phyloP scores from a whole-genome alignment of 2,329 filamentous ascomycete species.

The Colletotrichum sp. region DNA sequence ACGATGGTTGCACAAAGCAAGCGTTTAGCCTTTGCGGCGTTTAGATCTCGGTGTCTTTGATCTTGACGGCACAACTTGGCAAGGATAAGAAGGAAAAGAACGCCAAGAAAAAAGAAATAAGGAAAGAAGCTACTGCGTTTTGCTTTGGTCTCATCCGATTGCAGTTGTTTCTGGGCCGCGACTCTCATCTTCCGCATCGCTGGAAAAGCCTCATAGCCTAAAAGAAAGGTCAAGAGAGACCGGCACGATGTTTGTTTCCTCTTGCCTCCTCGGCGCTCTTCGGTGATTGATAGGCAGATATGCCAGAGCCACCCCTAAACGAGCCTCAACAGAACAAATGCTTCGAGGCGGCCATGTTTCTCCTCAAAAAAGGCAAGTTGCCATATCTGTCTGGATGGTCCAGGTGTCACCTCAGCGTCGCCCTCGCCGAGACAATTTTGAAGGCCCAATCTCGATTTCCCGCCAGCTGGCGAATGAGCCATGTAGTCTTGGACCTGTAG shows the following conservation, averaged over 20 bases:
- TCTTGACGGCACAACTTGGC: neutral
- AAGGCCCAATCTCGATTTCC: neutral
- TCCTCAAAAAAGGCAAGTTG: neutral
- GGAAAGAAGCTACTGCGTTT: neutral
- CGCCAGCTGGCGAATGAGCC: neutral
- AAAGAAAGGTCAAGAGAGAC: neutral
- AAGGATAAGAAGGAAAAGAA: neutral
- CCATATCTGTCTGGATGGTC: neutral
- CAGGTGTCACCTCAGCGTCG: neutral
- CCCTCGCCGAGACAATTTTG: neutral
- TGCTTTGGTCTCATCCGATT: neutral
- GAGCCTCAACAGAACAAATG: neutral
- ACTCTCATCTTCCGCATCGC: neutral
- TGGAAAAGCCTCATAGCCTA: neutral
- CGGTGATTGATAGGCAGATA: neutral
- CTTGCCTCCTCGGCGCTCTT: neutral
- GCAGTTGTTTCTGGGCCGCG: neutral
- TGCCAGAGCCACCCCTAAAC: neutral
- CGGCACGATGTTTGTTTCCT: neutral
- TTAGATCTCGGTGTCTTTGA: conserved; percentile 6
- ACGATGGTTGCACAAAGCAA: neutral
- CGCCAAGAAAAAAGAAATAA: neutral
- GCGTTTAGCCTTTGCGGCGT: neutral
- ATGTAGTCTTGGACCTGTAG: neutral
- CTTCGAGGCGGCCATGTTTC: neutral